phyloP scores from a whole-genome alignment of 2,329 filamentous ascomycete genomes.

The Thelonectria discophora region DNA sequence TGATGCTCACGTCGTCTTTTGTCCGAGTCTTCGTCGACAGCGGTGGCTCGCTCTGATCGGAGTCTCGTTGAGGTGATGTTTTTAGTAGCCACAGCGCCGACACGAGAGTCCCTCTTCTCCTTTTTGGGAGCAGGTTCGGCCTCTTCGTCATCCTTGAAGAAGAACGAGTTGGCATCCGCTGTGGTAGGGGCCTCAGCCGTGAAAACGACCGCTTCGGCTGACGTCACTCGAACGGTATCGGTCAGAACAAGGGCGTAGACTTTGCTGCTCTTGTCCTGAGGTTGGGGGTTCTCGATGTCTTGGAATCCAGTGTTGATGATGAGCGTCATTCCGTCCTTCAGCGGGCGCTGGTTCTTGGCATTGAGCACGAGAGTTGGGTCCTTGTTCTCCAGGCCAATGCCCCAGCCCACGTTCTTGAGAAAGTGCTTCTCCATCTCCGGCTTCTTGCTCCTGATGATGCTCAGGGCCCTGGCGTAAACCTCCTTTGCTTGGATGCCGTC shows the following conservation, averaged over 20 bases:
- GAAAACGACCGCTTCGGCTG: slow-evolving; percentile 83
- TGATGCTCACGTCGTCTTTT: slow-evolving; percentile 89
- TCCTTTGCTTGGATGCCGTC: slow-evolving; percentile 90
- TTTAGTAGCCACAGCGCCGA: slow-evolving; percentile 88
- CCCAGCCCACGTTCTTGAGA: slow-evolving; percentile 88
- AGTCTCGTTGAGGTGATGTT: slow-evolving; percentile 96
- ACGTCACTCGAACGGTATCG: slow-evolving; percentile 90
- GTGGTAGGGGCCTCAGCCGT: slow-evolving; percentile 93
- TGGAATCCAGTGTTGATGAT: slow-evolving; percentile 89
- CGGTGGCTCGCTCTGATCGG: slow-evolving; percentile 87
- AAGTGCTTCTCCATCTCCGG: slow-evolving; percentile 96
- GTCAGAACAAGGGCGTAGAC: slow-evolving; percentile 89
- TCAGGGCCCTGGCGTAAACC: slow-evolving; percentile 87
- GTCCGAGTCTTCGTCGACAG: slow-evolving; percentile 89
- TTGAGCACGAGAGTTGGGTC: slow-evolving; percentile 86
- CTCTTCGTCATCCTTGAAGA: slow-evolving; percentile 97
- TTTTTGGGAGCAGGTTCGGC: slow-evolving; percentile 88
- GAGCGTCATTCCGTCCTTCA: slow-evolving; percentile 98
- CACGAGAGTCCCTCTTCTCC: slow-evolving; percentile 82
- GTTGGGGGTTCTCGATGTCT: slow-evolving; percentile 85
- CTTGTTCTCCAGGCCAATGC: slow-evolving; percentile 90
- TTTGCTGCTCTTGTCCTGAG: slow-evolving; percentile 90
- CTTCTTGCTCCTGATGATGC: slow-evolving; percentile 85
- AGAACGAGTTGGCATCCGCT: slow-evolving; percentile 94
- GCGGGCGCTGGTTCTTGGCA: slow-evolving; percentile 80